A percentile compares a stretch with the other conserved stretches of the same genome.
These are phyloP conservation scores for Pascua sp. DNA, from an alignment of 1,284 basidiomycete genomes.

Conservation along the genomic window DNA sequence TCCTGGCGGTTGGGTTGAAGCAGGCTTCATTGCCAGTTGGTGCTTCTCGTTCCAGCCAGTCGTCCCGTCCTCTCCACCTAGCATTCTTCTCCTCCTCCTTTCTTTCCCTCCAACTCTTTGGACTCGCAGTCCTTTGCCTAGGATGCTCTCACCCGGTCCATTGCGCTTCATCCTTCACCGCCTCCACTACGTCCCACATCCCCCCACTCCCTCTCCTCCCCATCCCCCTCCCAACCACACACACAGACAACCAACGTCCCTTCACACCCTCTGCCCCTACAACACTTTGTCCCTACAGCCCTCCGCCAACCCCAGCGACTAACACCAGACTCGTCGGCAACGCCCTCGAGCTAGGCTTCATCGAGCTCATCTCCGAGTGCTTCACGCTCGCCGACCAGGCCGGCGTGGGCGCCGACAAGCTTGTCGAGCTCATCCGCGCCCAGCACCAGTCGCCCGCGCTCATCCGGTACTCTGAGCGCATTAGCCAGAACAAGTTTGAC, in stretches of 20 bases:
- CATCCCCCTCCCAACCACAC: background rate
- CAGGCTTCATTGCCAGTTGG: no score
- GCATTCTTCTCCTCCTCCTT: no score
- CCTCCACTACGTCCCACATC: no score
- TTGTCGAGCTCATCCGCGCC: constrained; percentile 59
- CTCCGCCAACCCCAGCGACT: background rate
- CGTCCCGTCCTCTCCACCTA: no score
- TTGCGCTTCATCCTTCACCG: no score
- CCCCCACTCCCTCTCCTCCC: no score
- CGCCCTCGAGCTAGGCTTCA: constrained; percentile 49
- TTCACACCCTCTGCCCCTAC: no score
- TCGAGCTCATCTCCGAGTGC: constrained; percentile 75
- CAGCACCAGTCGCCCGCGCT: constrained; percentile 39
- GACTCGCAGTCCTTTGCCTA: no score
- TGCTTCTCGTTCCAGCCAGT: no score
- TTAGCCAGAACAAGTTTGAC: constrained; percentile 62
- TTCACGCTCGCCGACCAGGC: constrained; percentile 81
- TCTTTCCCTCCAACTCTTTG: no score
- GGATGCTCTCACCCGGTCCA: no score
- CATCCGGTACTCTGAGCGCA: constrained; percentile 29
- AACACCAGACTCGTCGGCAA: constrained; percentile 42
- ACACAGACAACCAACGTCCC: background rate
- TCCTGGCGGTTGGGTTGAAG: background rate
- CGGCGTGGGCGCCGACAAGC: constrained; percentile 65
- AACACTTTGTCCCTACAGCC: no score